Evolutionary conservation across 495 filamentous ascomycete genomes (phyloP).

Genomic region (Jackrogersella multiformis): DNA sequence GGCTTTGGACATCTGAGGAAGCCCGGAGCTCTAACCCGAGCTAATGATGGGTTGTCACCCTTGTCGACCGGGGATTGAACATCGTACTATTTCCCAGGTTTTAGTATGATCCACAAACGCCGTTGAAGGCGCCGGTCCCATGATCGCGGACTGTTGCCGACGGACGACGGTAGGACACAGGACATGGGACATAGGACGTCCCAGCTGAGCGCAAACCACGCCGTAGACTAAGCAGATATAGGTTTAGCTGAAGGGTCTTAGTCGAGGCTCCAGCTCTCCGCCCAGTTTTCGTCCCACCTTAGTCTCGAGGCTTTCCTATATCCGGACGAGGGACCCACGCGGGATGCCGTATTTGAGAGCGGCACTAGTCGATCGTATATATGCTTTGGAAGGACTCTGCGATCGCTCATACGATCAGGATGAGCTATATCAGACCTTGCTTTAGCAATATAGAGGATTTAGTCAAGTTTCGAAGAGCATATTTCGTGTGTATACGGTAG

Average conservation of each 20-base stretch:
- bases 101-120: not conserved
- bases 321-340: slow-evolving; percentile 33
- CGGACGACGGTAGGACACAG: slow-evolving; percentile 5
- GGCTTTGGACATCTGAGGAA: not conserved
- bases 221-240: slow-evolving; percentile 8
- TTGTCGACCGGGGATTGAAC: not conserved
- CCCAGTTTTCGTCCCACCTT: slow-evolving; percentile 16
- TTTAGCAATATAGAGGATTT: slow-evolving; percentile 3
- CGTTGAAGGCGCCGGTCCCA: not conserved
- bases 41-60: slow-evolving; percentile 17
- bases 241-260: slow-evolving; percentile 9
- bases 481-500: not conserved
- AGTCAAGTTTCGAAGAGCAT: not conserved
- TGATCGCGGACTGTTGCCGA: slow-evolving; percentile 33
- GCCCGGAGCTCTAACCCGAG: slow-evolving; percentile 19
- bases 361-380: slow-evolving; percentile 22
- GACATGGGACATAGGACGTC: slow-evolving; percentile 15
- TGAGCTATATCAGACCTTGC: slow-evolving; percentile 2
- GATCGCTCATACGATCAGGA: slow-evolving; percentile 23
- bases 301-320: slow-evolving; percentile 21
- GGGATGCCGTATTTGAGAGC: slow-evolving; percentile 11
- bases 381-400: slow-evolving; percentile 40
- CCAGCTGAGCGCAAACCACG: not conserved
- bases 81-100: not conserved
- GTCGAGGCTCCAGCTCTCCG: slow-evolving; percentile 15